Evolutionary conservation across 108 stramenopile genomes (phyloP).

Genomic region (Tribonema minus): DNA sequence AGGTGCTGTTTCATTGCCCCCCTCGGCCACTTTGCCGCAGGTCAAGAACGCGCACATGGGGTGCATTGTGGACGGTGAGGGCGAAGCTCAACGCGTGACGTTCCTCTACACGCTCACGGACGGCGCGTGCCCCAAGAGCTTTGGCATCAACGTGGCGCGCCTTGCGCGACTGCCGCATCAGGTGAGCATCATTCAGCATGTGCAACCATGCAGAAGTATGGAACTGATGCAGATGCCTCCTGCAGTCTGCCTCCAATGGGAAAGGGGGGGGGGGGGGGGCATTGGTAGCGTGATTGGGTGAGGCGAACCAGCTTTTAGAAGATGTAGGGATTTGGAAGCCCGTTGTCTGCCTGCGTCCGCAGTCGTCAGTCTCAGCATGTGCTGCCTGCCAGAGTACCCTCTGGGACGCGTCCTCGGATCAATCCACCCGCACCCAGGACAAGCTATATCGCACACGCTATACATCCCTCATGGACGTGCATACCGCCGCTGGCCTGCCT

Average conservation of each 20-base stretch:
- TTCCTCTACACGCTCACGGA: conserved; percentile 93
- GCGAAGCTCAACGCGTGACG: conserved; percentile 69
- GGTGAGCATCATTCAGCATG: conserved; percentile 49
- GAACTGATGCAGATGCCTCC: background rate
- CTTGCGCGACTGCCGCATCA: conserved; percentile 91
- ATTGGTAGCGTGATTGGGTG: background rate
- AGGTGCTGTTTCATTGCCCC: too few species aligned
- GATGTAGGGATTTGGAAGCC: background rate
- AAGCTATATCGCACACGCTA: too few species aligned
- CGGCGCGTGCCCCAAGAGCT: conserved; percentile 89
- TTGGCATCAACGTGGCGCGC: conserved; percentile 98
- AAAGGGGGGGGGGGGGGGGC: too few species aligned
- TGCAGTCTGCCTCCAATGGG: background rate
- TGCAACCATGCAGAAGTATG: background rate
- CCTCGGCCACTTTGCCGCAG: too few species aligned
- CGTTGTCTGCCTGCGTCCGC: background rate
- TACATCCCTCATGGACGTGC: background rate
- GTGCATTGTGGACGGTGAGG: conserved; percentile 74
- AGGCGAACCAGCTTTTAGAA: background rate
- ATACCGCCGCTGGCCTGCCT: background rate
- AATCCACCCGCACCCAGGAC: too few species aligned
- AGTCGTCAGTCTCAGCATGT: background rate
- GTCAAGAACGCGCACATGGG: conserved; percentile 97
- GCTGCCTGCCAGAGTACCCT: background rate
- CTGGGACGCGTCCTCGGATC: background rate